Evolutionary conservation across 208 protist genomes (phyloP).

Genomic region (Jaenimonas drosophilae): DNA sequence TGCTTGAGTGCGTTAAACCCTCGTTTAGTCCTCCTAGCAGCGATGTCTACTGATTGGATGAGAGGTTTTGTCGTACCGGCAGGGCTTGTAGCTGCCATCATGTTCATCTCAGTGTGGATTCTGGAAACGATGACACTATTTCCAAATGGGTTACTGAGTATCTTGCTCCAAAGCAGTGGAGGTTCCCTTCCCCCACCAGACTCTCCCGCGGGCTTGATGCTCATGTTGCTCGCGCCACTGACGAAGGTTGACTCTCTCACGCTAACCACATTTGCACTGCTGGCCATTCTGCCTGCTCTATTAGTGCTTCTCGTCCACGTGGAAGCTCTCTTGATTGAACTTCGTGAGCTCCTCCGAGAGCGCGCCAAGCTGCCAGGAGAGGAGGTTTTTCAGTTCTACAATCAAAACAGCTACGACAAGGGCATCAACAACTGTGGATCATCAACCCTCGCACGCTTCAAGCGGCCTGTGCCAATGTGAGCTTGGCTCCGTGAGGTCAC

Average conservation of each 20-base stretch:
- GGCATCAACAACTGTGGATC: constrained; percentile 9
- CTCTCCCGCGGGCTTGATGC: too few relatives aligned
- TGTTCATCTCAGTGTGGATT: constrained; percentile 1
- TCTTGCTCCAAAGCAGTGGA: too few relatives aligned
- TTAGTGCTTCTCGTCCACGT: constrained; percentile 12
- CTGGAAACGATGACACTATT: background rate
- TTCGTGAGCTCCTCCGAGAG: constrained; percentile 22
- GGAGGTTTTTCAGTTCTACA: constrained; percentile 50
- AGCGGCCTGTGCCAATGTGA: too few relatives aligned
- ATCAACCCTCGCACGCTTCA: background rate
- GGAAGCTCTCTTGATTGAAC: constrained; percentile 22
- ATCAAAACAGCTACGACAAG: constrained; percentile 40
- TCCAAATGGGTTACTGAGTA: background rate
- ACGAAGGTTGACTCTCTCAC: constrained; percentile 8
- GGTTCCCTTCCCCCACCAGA: too few relatives aligned
- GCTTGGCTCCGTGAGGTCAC: background rate
- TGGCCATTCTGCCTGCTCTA: constrained; percentile 23
- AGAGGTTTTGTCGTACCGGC: too few relatives aligned
- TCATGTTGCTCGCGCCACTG: background rate
- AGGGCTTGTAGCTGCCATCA: too few relatives aligned
- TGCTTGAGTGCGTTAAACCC: too few relatives aligned
- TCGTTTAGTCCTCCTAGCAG: too few relatives aligned
- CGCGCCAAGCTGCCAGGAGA: constrained; percentile 32
- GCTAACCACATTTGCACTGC: constrained; percentile 8
- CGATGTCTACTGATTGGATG: too few relatives aligned